These are phyloP conservation scores for Epichloe coenophiala DNA, from an alignment of 2,329 filamentous ascomycete genomes.

Conservation along the genomic window DNA sequence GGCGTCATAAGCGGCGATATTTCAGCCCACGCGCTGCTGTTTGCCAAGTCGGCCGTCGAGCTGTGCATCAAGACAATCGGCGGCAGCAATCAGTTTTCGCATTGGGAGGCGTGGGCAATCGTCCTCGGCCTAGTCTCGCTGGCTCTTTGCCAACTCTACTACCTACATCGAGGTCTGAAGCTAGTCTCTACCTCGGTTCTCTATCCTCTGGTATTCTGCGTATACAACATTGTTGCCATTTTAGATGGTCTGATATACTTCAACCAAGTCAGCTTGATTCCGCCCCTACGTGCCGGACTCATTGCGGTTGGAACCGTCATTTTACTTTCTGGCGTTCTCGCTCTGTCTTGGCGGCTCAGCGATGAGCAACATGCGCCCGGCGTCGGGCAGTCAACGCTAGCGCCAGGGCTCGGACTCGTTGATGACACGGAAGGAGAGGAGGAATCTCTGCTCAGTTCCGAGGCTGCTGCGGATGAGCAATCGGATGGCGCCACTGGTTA, in stretches of 20 bases:
- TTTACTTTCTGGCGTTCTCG: constrained; percentile 74
- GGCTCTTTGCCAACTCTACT: constrained; percentile 85
- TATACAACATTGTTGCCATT: constrained; percentile 98
- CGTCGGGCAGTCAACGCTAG: constrained; percentile 54
- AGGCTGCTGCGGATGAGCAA: constrained; percentile 28
- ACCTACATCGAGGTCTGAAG: constrained; percentile 85
- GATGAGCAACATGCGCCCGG: constrained; percentile 54
- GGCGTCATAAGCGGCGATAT: constrained; percentile 84
- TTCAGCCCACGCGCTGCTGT: constrained; percentile 81
- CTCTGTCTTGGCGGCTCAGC: constrained; percentile 84
- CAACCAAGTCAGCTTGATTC: constrained; percentile 69
- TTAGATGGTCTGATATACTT: constrained; percentile 96
- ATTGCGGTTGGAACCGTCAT: constrained; percentile 81
- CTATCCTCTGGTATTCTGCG: constrained; percentile 94
- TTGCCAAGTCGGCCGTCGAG: constrained; percentile 95
- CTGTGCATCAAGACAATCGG: constrained; percentile 78
- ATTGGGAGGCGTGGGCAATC: constrained; percentile 91
- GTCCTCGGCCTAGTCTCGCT: constrained; percentile 67
- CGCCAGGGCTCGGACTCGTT: constrained; percentile 71
- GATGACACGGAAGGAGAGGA: constrained; percentile 54
- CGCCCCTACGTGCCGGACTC: constrained; percentile 59
- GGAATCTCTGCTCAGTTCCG: constrained; percentile 37
- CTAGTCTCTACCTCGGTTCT: constrained; percentile 89
- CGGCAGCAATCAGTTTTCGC: constrained; percentile 81
- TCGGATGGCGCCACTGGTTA: constrained; percentile 26